phyloP scores from a whole-genome alignment of 108 stramenopile genomes.

The Skeletonema potamos region DNA sequence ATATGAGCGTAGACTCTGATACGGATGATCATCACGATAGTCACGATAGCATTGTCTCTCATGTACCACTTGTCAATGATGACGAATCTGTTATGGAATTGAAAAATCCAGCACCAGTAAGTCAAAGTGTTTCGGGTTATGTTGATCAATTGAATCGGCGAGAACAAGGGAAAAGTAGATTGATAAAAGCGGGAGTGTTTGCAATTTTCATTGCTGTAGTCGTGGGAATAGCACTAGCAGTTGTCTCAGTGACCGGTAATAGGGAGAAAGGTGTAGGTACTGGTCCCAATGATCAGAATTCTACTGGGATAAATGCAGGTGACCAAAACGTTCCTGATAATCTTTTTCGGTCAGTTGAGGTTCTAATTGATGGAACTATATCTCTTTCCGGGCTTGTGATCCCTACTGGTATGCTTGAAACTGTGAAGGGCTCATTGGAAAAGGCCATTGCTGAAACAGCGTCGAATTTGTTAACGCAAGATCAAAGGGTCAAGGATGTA shows the following conservation, averaged over 20 bases:
- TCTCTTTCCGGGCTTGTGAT: background rate
- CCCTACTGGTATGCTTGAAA: background rate
- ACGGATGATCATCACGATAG: background rate
- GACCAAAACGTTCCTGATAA: conserved; percentile 7
- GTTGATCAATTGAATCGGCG: conserved; percentile 40
- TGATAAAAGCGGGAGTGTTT: conserved; percentile 27
- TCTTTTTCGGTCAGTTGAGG: background rate
- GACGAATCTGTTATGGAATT: conserved; percentile 42
- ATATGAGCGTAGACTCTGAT: conserved; percentile 1
- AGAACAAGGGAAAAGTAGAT: conserved; percentile 16
- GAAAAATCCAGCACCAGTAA: conserved; percentile 45
- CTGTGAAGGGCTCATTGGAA: background rate
- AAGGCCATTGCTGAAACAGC: background rate
- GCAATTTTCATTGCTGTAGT: conserved; percentile 26
- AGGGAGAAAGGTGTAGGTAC: background rate
- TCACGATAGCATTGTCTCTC: background rate
- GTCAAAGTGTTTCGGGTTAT: conserved; percentile 35
- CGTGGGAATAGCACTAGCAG: conserved; percentile 28
- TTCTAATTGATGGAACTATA: background rate
- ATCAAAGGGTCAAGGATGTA: background rate
- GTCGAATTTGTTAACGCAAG: background rate
- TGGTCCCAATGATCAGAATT: background rate
- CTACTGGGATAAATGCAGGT: background rate
- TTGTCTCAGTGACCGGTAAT: conserved; percentile 14
- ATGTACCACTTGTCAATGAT: conserved; percentile 39